A percentile compares a stretch with the other conserved stretches of the same genome.
Conservation (phyloP, 192 early-diverging fungal genomes). For the Backusella parvicylindrica region DNA sequence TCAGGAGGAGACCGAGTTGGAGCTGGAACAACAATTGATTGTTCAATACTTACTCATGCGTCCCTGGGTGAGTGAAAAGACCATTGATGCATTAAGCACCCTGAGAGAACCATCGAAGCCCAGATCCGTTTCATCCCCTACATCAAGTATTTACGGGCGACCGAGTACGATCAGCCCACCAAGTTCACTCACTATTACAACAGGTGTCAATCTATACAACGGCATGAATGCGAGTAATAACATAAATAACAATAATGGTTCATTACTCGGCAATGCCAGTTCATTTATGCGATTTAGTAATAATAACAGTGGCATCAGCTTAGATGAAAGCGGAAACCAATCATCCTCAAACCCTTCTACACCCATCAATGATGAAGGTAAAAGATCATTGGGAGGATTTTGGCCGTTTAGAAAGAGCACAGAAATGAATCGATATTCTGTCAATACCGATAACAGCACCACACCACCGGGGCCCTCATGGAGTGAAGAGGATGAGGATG, state of each 20-base stretch:
- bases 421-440: neutral
- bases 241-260: neutral
- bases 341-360: neutral
- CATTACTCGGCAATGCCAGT: neutral
- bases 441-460: neutral
- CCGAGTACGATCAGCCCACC: neutral
- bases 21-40: slow-evolving; percentile 56
- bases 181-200: neutral
- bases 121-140: neutral
- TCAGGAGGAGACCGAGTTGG: slow-evolving; percentile 56
- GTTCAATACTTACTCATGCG: slow-evolving; percentile 70
- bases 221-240: neutral
- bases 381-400: neutral
- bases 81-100: slow-evolving; percentile 69
- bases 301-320: neutral
- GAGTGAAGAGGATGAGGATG: slow-evolving; percentile 19
- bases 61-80: slow-evolving; percentile 70
- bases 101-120: slow-evolving; percentile 55
- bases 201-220: neutral
- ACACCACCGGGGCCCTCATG: neutral
- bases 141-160: neutral
- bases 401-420: slow-evolving; percentile 18
- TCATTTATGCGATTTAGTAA: slow-evolving; percentile 3
- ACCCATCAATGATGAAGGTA: neutral
- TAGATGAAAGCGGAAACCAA: neutral